Evolutionary conservation across 2,329 filamentous ascomycete genomes (phyloP), one percentile per base, ranked within the genome.

Genomic region (Uncinocarpus reesii): DNA sequence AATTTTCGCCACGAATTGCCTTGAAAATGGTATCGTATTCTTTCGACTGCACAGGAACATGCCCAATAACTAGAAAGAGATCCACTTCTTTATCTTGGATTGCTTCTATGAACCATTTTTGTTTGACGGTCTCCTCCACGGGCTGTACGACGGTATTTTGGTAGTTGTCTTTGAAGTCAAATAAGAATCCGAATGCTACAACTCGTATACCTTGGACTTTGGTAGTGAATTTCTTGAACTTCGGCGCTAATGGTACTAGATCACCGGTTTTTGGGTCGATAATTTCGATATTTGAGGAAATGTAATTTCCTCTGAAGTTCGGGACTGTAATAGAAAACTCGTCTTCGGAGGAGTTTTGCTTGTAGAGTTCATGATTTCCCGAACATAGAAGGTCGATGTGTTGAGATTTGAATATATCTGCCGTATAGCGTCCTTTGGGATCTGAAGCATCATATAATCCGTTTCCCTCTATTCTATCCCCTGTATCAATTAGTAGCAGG

Each of bases 321-420:
- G 86, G 86, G 1, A 95, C 84, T 0, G 87, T 95, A 47, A 78
- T 77, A 48, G 80, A 73, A 61, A 84, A 85, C 63, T 96, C 92
- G 52, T 81, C 77, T 45, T 84, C 78, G 16, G 87, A 84, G 0
- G 88, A 85, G 53, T 82, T 81, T 48, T 76, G 71, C 57, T 87
- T 79, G 71, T 98, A 98, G 10, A 98, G 77, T 70, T 98, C 92
- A 69, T 98, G 92, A 60, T 98, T 98, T 42, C 92, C 92, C 1
- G 83, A 83, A 57, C 81, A 90, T 41, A 96, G 75, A 21, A 95
- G 69, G 62, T 96, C 90, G 56, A 95, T 80, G 36, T 80, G 68
- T 61, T 95, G 87, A 60, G 93, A 74, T 52, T 80, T 81, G 61
- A 92, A 80, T 48, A 96, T 92, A 54, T 90, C 84, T 61, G 87